Conservation (phyloP, 2,329 filamentous ascomycete genomes). For the Fusarium sambucinum region DNA sequence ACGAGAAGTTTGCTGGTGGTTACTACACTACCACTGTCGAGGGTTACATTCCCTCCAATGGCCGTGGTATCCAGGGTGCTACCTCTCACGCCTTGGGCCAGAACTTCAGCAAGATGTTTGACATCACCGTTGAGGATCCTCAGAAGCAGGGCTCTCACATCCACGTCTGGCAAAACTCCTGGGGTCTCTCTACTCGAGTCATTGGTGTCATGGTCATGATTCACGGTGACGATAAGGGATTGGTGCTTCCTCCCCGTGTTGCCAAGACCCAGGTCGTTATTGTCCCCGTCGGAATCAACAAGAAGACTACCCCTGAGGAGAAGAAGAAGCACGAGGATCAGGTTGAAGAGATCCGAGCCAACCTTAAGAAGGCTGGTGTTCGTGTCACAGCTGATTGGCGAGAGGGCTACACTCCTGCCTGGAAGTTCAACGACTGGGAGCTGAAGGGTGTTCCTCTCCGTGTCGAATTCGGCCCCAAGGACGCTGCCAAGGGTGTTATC, state of each 20-base stretch:
- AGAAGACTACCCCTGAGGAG: constrained; percentile 85
- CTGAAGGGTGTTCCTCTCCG: constrained; percentile 94
- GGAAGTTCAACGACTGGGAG: constrained; percentile 99
- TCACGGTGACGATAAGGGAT: constrained; percentile 93
- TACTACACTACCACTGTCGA: constrained; percentile 98
- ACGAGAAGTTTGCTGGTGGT: constrained; percentile 97
- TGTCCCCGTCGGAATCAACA: constrained; percentile 92
- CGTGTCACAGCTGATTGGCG: constrained; percentile 85
- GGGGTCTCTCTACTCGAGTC: constrained; percentile 96
- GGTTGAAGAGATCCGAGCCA: constrained; percentile 76
- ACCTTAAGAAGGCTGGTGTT: constrained; percentile 78
- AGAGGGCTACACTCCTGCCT: constrained; percentile 92
- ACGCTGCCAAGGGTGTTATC: constrained; percentile 86
- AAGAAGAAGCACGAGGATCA: constrained; percentile 80
- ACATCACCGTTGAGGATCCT: constrained; percentile 96
- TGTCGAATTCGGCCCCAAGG: constrained; percentile 95
- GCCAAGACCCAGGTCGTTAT: constrained; percentile 88
- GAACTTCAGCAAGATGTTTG: constrained; percentile 99
- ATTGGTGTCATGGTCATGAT: constrained; percentile 99
- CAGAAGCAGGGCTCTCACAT: constrained; percentile 82
- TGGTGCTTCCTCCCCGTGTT: constrained; percentile 92
- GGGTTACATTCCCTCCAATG: constrained; percentile 95
- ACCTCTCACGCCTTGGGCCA: constrained; percentile 96
- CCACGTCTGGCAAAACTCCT: constrained; percentile 98
- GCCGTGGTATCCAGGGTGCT: constrained; percentile 94